Evolutionary conservation across 176 grass and related monocot species (phyloP).

Genomic region (Triticum turgidum): DNA sequence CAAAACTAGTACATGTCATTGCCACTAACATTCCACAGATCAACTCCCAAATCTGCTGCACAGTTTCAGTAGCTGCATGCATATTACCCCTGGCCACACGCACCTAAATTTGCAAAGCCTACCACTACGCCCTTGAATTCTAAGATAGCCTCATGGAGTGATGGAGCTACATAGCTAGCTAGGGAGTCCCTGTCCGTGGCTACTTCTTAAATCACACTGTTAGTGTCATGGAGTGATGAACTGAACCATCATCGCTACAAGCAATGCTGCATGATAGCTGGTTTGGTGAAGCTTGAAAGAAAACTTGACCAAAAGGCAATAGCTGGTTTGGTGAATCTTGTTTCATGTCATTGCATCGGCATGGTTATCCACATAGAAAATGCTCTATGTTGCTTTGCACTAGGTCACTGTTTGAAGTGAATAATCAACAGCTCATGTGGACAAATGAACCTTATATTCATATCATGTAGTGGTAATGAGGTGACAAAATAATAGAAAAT

Average conservation of each 20-base stretch:
- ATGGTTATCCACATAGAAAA: not conserved
- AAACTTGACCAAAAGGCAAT: not conserved
- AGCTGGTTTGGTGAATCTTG: not conserved
- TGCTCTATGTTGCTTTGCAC: not conserved
- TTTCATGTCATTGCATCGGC: not conserved
- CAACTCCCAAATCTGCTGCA: not conserved
- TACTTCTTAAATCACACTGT: not conserved
- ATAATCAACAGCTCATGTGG: not conserved
- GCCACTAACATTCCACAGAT: not conserved
- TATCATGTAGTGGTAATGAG: no score
- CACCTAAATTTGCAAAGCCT: slow-evolving; percentile 25
- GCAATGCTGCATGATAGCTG: slow-evolving; percentile 24
- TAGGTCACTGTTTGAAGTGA: slow-evolving; percentile 13
- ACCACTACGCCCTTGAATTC: slow-evolving; percentile 6
- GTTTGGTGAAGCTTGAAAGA: not conserved
- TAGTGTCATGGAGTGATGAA: not conserved
- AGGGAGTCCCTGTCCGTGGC: slow-evolving; percentile 11
- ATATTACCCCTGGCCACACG: not conserved
- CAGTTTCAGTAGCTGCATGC: no score
- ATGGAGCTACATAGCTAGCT: slow-evolving; percentile 7
- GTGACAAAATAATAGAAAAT: no score
- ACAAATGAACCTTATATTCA: not conserved
- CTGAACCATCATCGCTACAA: slow-evolving; percentile 21
- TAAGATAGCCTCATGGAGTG: not conserved
- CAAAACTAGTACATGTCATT: no score